Conservation (phyloP, 148 eudicot species). For the Vaccinium corymbosum region DNA sequence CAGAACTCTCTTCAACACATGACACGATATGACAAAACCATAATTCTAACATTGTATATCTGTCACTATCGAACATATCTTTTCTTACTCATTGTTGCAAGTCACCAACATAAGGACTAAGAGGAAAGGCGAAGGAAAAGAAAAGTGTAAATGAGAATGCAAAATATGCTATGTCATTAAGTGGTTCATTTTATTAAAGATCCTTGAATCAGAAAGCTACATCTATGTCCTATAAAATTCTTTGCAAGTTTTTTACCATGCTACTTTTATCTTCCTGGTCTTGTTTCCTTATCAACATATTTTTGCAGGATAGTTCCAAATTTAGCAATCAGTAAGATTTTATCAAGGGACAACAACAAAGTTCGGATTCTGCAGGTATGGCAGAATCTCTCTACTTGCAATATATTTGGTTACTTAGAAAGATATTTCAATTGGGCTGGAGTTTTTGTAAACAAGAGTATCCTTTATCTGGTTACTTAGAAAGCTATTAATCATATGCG, state of each 20-base stretch:
- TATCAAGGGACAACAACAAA: slow-evolving; percentile 84
- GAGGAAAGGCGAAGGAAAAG: background rate
- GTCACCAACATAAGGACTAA: background rate
- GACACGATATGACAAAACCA: background rate
- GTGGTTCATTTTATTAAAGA: background rate
- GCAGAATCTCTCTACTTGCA: background rate
- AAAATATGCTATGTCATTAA: background rate
- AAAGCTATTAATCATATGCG: background rate
- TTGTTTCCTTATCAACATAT: background rate
- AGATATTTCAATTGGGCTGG: background rate
- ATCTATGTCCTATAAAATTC: background rate
- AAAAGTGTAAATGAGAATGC: background rate
- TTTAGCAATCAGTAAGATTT: slow-evolving; percentile 88
- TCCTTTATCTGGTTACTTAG: background rate
- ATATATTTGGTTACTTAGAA: background rate
- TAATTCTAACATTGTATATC: background rate
- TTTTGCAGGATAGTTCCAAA: slow-evolving; percentile 88
- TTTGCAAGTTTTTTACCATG: slow-evolving; percentile 3
- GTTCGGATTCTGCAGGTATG: slow-evolving; percentile 90
- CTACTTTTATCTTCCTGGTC: slow-evolving; percentile 7
- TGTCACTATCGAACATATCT: background rate
- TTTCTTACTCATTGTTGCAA: background rate
- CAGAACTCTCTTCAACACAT: slow-evolving; percentile 1
- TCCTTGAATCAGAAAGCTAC: background rate
- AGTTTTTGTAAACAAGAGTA: background rate